A percentile compares a stretch with the other conserved stretches of the same genome.
These are phyloP conservation scores for Fusarium liriodendri DNA, from an alignment of 2,329 filamentous ascomycete species.

Conservation along the genomic window DNA sequence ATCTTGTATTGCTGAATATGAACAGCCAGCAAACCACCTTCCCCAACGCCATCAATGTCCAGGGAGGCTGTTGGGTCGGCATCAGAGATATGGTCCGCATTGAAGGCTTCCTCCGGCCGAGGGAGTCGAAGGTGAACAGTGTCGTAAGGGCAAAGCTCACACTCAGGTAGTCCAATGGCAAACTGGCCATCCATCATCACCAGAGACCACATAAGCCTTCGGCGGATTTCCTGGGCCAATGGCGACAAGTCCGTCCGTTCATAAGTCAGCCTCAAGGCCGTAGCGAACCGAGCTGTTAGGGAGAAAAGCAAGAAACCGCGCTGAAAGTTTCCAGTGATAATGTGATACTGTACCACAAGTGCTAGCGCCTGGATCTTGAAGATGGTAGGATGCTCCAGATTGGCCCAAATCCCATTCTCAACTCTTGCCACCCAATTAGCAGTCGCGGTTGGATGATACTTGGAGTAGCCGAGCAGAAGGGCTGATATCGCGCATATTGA, in stretches of 20 bases:
- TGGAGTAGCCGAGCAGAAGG: conserved; percentile 48
- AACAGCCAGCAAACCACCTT: conserved; percentile 30
- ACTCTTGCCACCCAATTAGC: conserved; percentile 58
- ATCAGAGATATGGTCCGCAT: conserved; percentile 1
- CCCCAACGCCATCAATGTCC: conserved; percentile 3
- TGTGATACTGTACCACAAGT: conserved; percentile 45
- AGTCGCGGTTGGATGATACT: conserved; percentile 44
- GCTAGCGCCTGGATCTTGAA: conserved; percentile 55
- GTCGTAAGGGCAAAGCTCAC: conserved; percentile 44
- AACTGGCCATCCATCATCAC: conserved; percentile 44
- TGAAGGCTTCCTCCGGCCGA: conserved; percentile 45
- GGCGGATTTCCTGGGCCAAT: conserved; percentile 42
- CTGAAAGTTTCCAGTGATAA: conserved; percentile 46
- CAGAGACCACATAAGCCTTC: conserved; percentile 47
- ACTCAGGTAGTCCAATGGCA: conserved; percentile 46
- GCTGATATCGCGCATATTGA: conserved; percentile 54
- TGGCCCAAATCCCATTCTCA: conserved; percentile 55
- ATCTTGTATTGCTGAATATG: conserved; percentile 39
- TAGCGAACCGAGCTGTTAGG: conserved; percentile 43
- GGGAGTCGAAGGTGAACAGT: conserved; percentile 46
- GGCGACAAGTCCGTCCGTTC: conserved; percentile 41
- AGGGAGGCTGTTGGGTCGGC: background rate
- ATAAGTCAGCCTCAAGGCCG: conserved; percentile 46
- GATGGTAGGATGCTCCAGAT: conserved; percentile 60
- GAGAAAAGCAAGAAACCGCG: conserved; percentile 48